These are phyloP conservation scores for Lepidium sativum DNA, from an alignment of 345 rosid species.

Conservation along the genomic window DNA sequence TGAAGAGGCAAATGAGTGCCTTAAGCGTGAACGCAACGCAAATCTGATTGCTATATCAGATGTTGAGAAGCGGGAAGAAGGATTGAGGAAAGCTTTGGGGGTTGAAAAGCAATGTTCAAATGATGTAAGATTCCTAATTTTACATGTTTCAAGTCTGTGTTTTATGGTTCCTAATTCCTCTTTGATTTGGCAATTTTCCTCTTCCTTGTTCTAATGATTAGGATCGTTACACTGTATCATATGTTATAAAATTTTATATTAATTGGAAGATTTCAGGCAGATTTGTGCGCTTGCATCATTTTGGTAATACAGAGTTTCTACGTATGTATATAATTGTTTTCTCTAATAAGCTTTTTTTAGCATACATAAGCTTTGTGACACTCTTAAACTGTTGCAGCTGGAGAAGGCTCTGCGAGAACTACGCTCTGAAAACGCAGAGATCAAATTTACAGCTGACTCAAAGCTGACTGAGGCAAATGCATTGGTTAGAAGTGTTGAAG, in stretches of 20 bases:
- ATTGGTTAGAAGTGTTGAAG: conserved; percentile 64
- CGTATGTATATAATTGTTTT: neutral
- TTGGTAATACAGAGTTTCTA: neutral
- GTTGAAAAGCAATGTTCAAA: conserved; percentile 83
- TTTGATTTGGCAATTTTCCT: neutral
- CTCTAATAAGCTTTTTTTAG: neutral
- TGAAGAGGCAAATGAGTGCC: conserved; percentile 50
- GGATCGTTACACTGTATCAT: neutral
- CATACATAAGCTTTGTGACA: neutral
- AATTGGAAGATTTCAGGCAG: neutral
- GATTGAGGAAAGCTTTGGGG: conserved; percentile 80
- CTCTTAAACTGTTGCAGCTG: conserved; percentile 39
- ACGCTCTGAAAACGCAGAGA: conserved; percentile 83
- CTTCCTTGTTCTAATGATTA: neutral
- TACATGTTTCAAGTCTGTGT: neutral
- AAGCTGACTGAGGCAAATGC: conserved; percentile 86
- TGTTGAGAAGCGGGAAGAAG: conserved; percentile 79
- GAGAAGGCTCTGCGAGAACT: conserved; percentile 80
- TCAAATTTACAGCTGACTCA: conserved; percentile 86
- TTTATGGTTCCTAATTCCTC: neutral
- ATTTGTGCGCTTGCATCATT: neutral
- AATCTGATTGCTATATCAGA: conserved; percentile 61
- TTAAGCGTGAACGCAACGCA: conserved; percentile 65
- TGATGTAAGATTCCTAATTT: conserved; percentile 51
- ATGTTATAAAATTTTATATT: neutral